Conservation (phyloP, 495 filamentous ascomycete species). For the Xylaria cubensis region DNA sequence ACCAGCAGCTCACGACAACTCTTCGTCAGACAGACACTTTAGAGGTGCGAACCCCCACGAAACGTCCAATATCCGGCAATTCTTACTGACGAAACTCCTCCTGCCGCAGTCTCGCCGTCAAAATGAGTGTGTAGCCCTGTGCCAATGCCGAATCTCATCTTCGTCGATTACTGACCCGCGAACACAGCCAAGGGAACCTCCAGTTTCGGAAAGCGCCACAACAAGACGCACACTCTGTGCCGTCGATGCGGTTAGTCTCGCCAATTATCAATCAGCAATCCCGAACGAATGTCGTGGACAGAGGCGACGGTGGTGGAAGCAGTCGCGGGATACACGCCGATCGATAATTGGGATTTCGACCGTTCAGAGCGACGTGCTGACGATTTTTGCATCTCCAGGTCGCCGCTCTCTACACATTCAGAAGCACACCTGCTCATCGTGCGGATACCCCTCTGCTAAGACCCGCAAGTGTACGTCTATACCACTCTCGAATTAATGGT, state of each 20-base stretch:
- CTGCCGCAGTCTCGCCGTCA: constrained; percentile 38
- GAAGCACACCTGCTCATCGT: constrained; percentile 97
- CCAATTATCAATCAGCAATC: neutral
- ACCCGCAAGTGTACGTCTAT: constrained; percentile 92
- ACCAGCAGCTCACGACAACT: constrained; percentile 30
- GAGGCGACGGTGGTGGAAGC: constrained; percentile 7
- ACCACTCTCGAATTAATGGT: neutral
- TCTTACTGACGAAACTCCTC: constrained; percentile 28
- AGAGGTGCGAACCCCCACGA: constrained; percentile 32
- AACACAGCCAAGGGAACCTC: constrained; percentile 84
- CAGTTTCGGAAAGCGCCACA: constrained; percentile 98
- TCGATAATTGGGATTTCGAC: constrained; percentile 2
- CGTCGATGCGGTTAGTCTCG: constrained; percentile 90
- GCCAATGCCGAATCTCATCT: constrained; percentile 16
- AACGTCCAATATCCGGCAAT: neutral
- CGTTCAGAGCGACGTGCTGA: constrained; percentile 5
- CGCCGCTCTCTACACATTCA: constrained; percentile 98
- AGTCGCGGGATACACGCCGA: constrained; percentile 13
- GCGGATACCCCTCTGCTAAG: constrained; percentile 97
- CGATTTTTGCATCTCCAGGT: constrained; percentile 57
- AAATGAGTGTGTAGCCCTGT: constrained; percentile 42
- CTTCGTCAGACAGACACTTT: constrained; percentile 37
- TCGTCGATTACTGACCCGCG: constrained; percentile 41
- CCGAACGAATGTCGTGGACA: constrained; percentile 9
- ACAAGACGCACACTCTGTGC: constrained; percentile 99